phyloP scores from a whole-genome alignment of 176 grass and related monocot species.

The bread wheat (Triticum aestivum) region DNA sequence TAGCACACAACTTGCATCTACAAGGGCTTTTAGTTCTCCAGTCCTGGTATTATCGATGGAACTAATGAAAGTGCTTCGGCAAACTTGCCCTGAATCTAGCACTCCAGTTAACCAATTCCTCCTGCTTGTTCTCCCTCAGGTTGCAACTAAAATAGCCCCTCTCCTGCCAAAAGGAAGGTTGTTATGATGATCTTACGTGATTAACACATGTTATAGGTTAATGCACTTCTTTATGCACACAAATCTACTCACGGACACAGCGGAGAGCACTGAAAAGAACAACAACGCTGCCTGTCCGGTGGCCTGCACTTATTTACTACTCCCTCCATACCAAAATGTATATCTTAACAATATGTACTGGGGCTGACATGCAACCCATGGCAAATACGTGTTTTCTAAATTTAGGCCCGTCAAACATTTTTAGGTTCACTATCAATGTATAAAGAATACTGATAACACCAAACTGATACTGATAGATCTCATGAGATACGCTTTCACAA shows the following conservation, averaged over 20 bases:
- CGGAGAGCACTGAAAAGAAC: neutral
- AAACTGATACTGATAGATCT: neutral
- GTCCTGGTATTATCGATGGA: neutral
- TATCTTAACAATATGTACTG: no score
- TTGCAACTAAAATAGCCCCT: conserved; percentile 36
- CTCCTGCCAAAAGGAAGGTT: conserved; percentile 30
- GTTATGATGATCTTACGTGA: neutral
- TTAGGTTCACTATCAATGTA: neutral
- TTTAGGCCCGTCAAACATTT: neutral
- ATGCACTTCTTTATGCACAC: neutral
- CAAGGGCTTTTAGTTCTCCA: neutral
- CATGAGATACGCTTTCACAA: neutral
- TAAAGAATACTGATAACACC: neutral
- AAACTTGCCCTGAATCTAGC: neutral
- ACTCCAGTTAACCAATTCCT: neutral
- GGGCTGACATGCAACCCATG: no score
- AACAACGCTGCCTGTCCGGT: neutral
- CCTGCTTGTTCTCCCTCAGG: neutral
- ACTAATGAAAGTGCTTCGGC: neutral
- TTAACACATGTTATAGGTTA: neutral
- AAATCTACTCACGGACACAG: neutral
- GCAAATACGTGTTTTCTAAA: no score
- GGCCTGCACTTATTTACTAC: neutral
- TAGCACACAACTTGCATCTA: neutral
- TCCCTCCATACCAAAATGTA: no score